Evolutionary conservation across 345 rosid species (phyloP).

Genomic region (Tarenaya hassleriana): DNA sequence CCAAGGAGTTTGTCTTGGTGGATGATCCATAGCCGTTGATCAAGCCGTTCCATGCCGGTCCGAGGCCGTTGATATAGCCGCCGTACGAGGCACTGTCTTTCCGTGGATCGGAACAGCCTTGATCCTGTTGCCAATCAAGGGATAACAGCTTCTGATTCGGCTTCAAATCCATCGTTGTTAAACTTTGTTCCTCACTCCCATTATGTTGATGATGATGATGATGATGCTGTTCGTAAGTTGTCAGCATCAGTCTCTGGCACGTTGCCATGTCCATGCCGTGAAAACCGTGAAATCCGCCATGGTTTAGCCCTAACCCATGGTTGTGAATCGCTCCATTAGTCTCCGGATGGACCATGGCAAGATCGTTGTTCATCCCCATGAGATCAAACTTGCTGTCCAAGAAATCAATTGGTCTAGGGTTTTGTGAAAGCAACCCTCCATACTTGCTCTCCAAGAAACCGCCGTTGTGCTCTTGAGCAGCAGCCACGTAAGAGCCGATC

Average conservation of each 20-base stretch:
- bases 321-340: too few species aligned
- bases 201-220: constrained; percentile 1
- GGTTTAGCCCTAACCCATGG: too few species aligned
- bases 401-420: constrained; percentile 34
- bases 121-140: constrained; percentile 65
- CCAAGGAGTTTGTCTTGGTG: constrained; percentile 22
- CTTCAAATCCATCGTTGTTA: constrained; percentile 36
- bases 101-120: too few species aligned
- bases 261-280: constrained; percentile 24
- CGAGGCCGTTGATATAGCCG: constrained; percentile 24
- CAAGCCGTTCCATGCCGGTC: constrained; percentile 31
- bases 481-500: constrained; percentile 26
- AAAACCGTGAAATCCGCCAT: too few species aligned
- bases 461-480: constrained; percentile 23
- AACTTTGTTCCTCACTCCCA: constrained; percentile 7
- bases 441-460: constrained; percentile 32
- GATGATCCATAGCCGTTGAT: constrained; percentile 30
- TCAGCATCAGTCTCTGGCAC: constrained; percentile 39
- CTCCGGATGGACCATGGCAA: constrained; percentile 25
- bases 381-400: constrained; percentile 31
- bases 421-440: constrained; percentile 23
- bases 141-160: constrained; percentile 46
- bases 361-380: constrained; percentile 28
- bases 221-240: constrained; percentile 27
- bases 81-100: constrained; percentile 44